Evolutionary conservation across 225 moss, liverwort and hornwort species (phyloP), one percentile per base, ranked within the genome.

Genomic region (Neckera pumila): DNA sequence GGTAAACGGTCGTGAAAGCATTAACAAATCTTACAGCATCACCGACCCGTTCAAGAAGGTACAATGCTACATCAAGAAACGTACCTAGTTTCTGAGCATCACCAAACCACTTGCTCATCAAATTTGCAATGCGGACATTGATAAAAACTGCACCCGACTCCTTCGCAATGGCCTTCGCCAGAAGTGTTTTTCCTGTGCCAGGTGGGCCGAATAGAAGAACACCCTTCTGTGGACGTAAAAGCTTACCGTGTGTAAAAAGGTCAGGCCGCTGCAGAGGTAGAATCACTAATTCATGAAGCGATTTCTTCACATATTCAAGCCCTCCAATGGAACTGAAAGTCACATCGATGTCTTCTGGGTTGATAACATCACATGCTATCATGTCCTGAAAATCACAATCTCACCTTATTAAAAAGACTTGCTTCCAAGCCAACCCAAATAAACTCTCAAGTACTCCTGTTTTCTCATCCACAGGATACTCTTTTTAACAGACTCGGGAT

Each of bases 101-200:
- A 65, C 97, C 97, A 88, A 97, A 97, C 97, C 97, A 97, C 90
- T 97, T 97, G 97, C 97, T 97, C 97, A 97, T 97, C 92, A 97
- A 89, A 59, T 94, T 96, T 47, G 97, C 92, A 65, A 96, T 93
- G 54, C 96, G 96, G 23, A 97, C 96, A 80, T 97, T 97, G 78
- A 97, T 97, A 87, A 97, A 97, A 51, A 97, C 97, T 54, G 97
- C 97, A 86, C 95, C 94, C 78, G 97, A 97, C 87, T 97, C 97
- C 88, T 97, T 97, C 4, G 97, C 97, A 65, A 97, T 97, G 47
- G 97, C 97, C 90, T 97, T 97, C 36, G 97, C 97, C 53, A 97
- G 88, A 49, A 97, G 91, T 23, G 97, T 97, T 87, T 97, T 96
- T 33, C 97, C 97, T 49, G 97, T 97, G 81, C 97, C 97, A 86